These are phyloP conservation scores for Golubevia pallescens DNA, from an alignment of 1,284 basidiomycete species.

Conservation along the genomic window DNA sequence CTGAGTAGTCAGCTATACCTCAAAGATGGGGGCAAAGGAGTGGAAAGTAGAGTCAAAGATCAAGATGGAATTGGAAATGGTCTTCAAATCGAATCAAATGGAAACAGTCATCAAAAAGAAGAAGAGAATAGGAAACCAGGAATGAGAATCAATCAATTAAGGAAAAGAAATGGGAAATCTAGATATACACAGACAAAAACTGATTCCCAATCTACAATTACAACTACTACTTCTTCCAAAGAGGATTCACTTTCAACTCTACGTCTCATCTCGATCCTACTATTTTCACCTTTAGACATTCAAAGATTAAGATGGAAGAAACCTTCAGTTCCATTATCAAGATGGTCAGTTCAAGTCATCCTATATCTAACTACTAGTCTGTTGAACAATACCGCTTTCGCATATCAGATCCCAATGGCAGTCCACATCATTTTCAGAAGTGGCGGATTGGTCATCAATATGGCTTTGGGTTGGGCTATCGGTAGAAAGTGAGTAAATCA, in stretches of 20 bases:
- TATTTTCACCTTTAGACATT: neutral
- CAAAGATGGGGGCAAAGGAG: neutral
- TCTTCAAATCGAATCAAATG: no score
- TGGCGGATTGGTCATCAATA: constrained; percentile 82
- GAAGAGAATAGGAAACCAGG: no score
- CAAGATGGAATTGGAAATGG: no score
- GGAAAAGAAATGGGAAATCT: no score
- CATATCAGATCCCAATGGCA: constrained; percentile 80
- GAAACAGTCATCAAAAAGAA: no score
- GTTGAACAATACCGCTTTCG: constrained; percentile 90
- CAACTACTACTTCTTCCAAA: neutral
- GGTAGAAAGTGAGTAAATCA: constrained; percentile 66
- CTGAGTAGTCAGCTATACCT: constrained; percentile 31
- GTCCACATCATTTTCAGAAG: constrained; percentile 94
- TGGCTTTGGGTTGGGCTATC: constrained; percentile 76
- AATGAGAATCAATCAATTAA: no score
- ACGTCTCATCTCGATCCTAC: neutral
- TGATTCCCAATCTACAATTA: no score
- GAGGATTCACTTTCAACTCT: neutral
- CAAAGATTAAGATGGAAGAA: constrained; percentile 14
- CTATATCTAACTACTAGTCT: constrained; percentile 82
- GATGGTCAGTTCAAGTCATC: constrained; percentile 81
- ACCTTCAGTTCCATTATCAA: constrained; percentile 72
- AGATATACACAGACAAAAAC: no score
- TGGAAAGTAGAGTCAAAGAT: no score